These are phyloP conservation scores for Periconia sp. DNA, from an alignment of 2,329 filamentous ascomycete genomes.

Conservation along the genomic window DNA sequence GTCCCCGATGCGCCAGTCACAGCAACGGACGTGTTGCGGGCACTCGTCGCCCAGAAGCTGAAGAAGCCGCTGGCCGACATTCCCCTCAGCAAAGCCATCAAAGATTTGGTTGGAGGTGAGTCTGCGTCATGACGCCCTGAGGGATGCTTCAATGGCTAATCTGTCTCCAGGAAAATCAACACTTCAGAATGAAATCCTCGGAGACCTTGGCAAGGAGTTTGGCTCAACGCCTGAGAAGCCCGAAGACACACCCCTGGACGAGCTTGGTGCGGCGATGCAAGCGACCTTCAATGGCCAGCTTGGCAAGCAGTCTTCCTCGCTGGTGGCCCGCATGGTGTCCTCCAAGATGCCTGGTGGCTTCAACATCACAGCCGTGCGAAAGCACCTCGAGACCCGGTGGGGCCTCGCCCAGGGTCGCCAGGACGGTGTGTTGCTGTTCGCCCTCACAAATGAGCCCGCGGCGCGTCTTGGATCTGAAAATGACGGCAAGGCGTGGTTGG, in stretches of 20 bases:
- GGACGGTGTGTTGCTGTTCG: slow-evolving; percentile 86
- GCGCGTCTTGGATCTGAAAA: slow-evolving; percentile 86
- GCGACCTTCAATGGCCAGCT: slow-evolving; percentile 98
- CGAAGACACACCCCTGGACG: slow-evolving; percentile 95
- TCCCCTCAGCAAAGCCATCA: slow-evolving; percentile 94
- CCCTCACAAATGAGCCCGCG: slow-evolving; percentile 90
- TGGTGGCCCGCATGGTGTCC: slow-evolving; percentile 93
- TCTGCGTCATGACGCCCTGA: slow-evolving; percentile 18
- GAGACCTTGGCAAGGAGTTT: slow-evolving; percentile 97
- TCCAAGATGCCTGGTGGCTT: slow-evolving; percentile 99
- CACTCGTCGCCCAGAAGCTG: slow-evolving; percentile 93
- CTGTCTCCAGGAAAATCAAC: slow-evolving; percentile 83
- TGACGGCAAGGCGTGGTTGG: slow-evolving; percentile 91
- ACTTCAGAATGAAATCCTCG: slow-evolving; percentile 97
- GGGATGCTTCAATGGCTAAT: slow-evolving; percentile 18
- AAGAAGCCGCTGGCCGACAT: slow-evolving; percentile 93
- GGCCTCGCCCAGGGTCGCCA: slow-evolving; percentile 85
- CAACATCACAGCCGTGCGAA: slow-evolving; percentile 95
- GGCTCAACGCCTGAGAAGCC: slow-evolving; percentile 98
- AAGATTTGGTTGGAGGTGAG: slow-evolving; percentile 95
- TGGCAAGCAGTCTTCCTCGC: slow-evolving; percentile 92
- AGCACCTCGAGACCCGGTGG: slow-evolving; percentile 95
- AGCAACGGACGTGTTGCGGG: slow-evolving; percentile 86
- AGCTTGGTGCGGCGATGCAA: slow-evolving; percentile 94
- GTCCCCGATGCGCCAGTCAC: slow-evolving; percentile 86